Evolutionary conservation across 176 grass and related monocot species (phyloP), one percentile per base, ranked within the genome.

Genomic region (Luzula sylvatica): DNA sequence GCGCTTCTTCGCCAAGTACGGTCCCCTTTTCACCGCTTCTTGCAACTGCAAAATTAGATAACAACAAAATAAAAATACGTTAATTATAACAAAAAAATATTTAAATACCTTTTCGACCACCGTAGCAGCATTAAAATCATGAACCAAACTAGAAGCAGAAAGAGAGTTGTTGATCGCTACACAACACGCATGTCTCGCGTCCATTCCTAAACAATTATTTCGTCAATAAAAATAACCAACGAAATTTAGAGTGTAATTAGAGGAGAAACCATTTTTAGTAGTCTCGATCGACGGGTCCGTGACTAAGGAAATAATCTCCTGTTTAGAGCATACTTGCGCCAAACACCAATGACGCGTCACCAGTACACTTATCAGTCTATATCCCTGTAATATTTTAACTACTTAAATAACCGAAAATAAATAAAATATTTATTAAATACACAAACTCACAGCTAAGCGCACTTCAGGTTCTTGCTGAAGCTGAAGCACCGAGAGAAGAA

Each of bases 401-500:
- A 13, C 47, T 46, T 26, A 52, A 25, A 48, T 29, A 52, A 65
- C 3, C 38, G 40, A 40, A 63, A 69, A 14, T 56, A 62, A 9
- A 5, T 14, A 7, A 28, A 72, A 68, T 13, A 41, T 42, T 8
- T 56, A 42, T 52, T 0, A 29, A 44, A n/a, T 21, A 35, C 30
- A 38, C 53, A 4, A 15, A 47, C 83, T 95, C 72, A 95, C 89
- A 79, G 80, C 83, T 69, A 95, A 55, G 58, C 83, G 71, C 46
- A 82, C 55, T 23, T 95, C 80, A 46, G 83, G 67, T 48, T 88
- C 89, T 72, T 82, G 83, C 27, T 78, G 76, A 39, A 95, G 83
- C 27, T 78, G 76, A 39, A 95, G 64, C 20, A 78, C 23, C 30
- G 89, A 88, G 3, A 95, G 76, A 68, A 95, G 67, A 59, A 86